Percentiles rank a stretch among this genome's conserved stretches.
phyloP scores from a whole-genome alignment of 2,329 filamentous ascomycete genomes.

The Westerdykella sp. region DNA sequence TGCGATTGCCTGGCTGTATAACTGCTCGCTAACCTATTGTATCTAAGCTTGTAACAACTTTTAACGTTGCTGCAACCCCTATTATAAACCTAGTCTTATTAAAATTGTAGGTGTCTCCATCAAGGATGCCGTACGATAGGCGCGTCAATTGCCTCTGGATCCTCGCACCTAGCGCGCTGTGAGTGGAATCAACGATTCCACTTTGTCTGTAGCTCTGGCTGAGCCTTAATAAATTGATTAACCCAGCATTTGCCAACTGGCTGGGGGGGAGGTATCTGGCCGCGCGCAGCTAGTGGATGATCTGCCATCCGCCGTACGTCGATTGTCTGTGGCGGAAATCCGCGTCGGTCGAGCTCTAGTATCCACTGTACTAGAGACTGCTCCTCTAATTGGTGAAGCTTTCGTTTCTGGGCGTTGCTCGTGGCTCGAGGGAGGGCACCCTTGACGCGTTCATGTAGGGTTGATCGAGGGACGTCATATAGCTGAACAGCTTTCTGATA shows the following conservation, averaged over 20 bases:
- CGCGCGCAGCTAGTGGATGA: too few species aligned
- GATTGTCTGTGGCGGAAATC: too few species aligned
- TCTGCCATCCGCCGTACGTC: too few species aligned
- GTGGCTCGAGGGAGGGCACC: too few species aligned
- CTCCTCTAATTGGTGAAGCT: background rate
- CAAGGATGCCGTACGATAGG: slow-evolving; percentile 3
- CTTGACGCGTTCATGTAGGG: too few species aligned
- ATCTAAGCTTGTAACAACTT: slow-evolving; percentile 7
- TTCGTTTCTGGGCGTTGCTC: too few species aligned
- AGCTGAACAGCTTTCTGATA: too few species aligned
- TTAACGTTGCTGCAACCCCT: slow-evolving; percentile 15
- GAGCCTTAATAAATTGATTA: slow-evolving; percentile 5
- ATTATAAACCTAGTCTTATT: slow-evolving; percentile 31
- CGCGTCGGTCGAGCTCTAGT: background rate
- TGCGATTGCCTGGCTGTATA: slow-evolving; percentile 10
- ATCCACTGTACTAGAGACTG: slow-evolving; percentile 1
- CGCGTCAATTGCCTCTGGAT: slow-evolving; percentile 2
- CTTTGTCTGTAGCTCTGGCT: slow-evolving; percentile 10
- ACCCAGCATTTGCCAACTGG: slow-evolving; percentile 6
- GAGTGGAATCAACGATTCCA: slow-evolving; percentile 4
- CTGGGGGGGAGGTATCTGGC: slow-evolving; percentile 3
- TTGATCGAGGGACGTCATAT: too few species aligned
- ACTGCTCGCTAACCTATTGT: background rate
- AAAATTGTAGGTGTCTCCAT: slow-evolving; percentile 13
- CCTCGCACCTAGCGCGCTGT: slow-evolving; percentile 2